These are phyloP conservation scores for Pyrus pyrifolia DNA, from an alignment of 306 rosid genomes.

Conservation along the genomic window DNA sequence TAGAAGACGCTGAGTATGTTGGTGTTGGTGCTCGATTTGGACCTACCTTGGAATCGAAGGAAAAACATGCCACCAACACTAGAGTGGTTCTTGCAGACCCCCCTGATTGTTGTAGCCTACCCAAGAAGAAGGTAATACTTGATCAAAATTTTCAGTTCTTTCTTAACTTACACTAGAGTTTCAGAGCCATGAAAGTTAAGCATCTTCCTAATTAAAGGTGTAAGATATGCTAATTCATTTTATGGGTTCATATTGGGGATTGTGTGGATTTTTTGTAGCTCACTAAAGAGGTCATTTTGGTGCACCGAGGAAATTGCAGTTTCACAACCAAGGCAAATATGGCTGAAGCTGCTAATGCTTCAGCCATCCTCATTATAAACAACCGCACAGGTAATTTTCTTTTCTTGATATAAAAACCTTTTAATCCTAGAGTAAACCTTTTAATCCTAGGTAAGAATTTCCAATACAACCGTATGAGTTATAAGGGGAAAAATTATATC, in stretches of 20 bases:
- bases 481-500: neutral
- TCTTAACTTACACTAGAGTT: neutral
- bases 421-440: neutral
- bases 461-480: neutral
- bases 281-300: constrained; percentile 69
- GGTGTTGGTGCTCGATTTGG: constrained; percentile 99
- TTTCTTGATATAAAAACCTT: neutral
- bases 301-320: constrained; percentile 91
- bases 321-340: constrained; percentile 87
- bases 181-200: constrained; percentile 6
- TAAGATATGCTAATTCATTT: constrained; percentile 2
- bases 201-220: constrained; percentile 17
- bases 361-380: constrained; percentile 89
- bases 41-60: constrained; percentile 77
- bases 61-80: constrained; percentile 76
- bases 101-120: constrained; percentile 79
- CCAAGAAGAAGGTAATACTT: constrained; percentile 48
- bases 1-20: constrained; percentile 62
- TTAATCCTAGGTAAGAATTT: neutral
- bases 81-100: constrained; percentile 93
- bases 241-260: constrained; percentile 25
- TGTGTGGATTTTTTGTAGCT: constrained; percentile 57
- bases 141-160: constrained; percentile 7
- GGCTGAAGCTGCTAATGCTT: constrained; percentile 78
- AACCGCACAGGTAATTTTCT: constrained; percentile 58